Evolutionary conservation across 768 basidiomycete species (phyloP).

Genomic region (Lentinula sp.): DNA sequence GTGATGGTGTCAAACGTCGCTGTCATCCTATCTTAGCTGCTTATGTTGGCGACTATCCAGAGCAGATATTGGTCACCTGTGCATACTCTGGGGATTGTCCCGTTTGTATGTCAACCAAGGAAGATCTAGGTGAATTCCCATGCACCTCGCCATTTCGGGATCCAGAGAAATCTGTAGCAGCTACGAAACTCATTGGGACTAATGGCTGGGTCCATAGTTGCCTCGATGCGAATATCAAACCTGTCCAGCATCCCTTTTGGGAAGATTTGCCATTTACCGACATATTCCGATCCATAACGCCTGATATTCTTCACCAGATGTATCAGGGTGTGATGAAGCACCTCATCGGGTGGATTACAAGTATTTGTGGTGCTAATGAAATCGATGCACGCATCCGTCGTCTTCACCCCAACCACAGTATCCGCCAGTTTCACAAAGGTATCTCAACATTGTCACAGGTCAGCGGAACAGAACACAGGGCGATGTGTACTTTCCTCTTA

Average conservation of each 20-base stretch:
- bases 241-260: slow-evolving; percentile 19
- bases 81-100: slow-evolving; percentile 11
- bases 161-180: not conserved
- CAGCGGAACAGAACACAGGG: slow-evolving; percentile 19
- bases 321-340: slow-evolving; percentile 22
- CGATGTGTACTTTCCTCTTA: slow-evolving; percentile 18
- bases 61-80: slow-evolving; percentile 12
- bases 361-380: slow-evolving; percentile 13
- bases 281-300: slow-evolving; percentile 15
- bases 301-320: slow-evolving; percentile 21
- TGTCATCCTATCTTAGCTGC: not conserved
- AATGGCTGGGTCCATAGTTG: slow-evolving; percentile 3
- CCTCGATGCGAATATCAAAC: slow-evolving; percentile 10
- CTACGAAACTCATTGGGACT: not conserved
- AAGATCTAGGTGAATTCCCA: not conserved
- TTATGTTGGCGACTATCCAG: slow-evolving; percentile 12
- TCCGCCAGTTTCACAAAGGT: slow-evolving; percentile 22
- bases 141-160: not conserved
- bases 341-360: slow-evolving; percentile 17
- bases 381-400: slow-evolving; percentile 21
- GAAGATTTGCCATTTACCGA: slow-evolving; percentile 15
- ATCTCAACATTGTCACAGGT: slow-evolving; percentile 19
- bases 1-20: not conserved
- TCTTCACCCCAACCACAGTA: slow-evolving; percentile 22
- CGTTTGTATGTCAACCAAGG: slow-evolving; percentile 1